phyloP scores from a whole-genome alignment of 352 stramenopile species.

The Peronosclerospora sorghi region DNA sequence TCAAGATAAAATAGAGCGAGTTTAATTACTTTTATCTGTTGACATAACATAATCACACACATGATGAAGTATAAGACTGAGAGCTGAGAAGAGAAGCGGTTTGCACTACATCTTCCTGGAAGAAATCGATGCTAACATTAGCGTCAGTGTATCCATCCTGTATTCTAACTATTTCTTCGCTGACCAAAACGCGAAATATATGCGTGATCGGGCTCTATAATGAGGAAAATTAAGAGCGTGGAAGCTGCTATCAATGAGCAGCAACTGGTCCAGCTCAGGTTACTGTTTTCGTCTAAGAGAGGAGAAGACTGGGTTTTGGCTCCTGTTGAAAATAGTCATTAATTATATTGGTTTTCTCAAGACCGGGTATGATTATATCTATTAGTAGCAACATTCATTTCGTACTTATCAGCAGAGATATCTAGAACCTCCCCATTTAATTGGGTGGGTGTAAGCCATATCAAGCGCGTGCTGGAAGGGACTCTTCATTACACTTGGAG shows the following conservation, averaged over 20 bases:
- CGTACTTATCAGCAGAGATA: too few relatives aligned
- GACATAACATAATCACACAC: conserved; percentile 33
- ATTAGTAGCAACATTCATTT: too few relatives aligned
- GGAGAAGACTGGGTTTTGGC: too few relatives aligned
- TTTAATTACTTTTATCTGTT: not conserved
- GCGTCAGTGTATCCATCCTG: conserved; percentile 13
- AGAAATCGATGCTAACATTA: conserved; percentile 41
- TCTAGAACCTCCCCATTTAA: too few relatives aligned
- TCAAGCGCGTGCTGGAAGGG: too few relatives aligned
- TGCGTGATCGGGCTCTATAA: conserved; percentile 21
- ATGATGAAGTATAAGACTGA: conserved; percentile 22
- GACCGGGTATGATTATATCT: too few relatives aligned
- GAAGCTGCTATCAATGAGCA: conserved; percentile 25
- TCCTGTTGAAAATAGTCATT: too few relatives aligned
- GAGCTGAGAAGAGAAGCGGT: conserved; percentile 26
- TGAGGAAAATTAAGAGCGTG: conserved; percentile 30
- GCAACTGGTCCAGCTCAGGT: conserved; percentile 33
- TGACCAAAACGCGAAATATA: not conserved
- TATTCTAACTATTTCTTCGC: not conserved
- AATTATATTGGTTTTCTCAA: too few relatives aligned
- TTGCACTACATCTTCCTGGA: conserved; percentile 53
- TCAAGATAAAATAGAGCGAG: conserved; percentile 10
- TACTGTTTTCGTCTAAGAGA: not conserved
- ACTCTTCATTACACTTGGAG: too few relatives aligned
- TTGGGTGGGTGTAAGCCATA: too few relatives aligned